phyloP scores from a whole-genome alignment of 176 grass and related monocot genomes.

The Sorghum bicolor region DNA sequence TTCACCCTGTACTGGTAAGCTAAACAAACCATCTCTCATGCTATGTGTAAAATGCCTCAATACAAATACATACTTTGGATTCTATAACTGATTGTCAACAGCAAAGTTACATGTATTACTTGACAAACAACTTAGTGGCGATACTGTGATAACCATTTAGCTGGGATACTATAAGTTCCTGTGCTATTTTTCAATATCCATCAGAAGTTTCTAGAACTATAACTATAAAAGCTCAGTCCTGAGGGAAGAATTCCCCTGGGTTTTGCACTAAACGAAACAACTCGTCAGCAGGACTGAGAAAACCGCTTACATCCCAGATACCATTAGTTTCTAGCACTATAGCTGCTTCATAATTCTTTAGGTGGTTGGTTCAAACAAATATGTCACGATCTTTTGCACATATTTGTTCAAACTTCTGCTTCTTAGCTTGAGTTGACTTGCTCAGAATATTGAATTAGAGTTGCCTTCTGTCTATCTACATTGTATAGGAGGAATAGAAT shows the following conservation, averaged over 20 bases:
- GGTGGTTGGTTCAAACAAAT: slow-evolving; percentile 5
- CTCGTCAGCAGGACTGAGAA: neutral
- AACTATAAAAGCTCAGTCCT: neutral
- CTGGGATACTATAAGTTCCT: neutral
- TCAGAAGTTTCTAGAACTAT: slow-evolving; percentile 6
- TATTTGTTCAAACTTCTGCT: slow-evolving; percentile 13
- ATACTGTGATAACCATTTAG: slow-evolving; percentile 1
- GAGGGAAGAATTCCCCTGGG: neutral
- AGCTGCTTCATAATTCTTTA: slow-evolving; percentile 5
- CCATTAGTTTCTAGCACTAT: slow-evolving; percentile 12
- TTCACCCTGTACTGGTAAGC: slow-evolving; percentile 76
- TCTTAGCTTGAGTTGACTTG: slow-evolving; percentile 10
- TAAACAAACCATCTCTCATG: neutral
- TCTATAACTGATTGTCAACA: slow-evolving; percentile 4
- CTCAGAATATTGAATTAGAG: slow-evolving; percentile 16
- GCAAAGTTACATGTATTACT: slow-evolving; percentile 9
- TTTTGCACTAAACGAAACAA: neutral
- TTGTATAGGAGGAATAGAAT: neutral
- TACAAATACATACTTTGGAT: slow-evolving; percentile 22
- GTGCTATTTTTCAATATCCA: slow-evolving; percentile 14
- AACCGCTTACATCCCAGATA: neutral
- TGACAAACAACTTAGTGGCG: slow-evolving; percentile 1
- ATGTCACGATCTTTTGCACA: neutral
- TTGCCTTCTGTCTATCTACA: slow-evolving; percentile 5
- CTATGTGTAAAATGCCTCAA: slow-evolving; percentile 26